A percentile compares a stretch with the other conserved stretches of the same genome.
phyloP scores from a whole-genome alignment of 306 rosid species.

The Morella rubra region DNA sequence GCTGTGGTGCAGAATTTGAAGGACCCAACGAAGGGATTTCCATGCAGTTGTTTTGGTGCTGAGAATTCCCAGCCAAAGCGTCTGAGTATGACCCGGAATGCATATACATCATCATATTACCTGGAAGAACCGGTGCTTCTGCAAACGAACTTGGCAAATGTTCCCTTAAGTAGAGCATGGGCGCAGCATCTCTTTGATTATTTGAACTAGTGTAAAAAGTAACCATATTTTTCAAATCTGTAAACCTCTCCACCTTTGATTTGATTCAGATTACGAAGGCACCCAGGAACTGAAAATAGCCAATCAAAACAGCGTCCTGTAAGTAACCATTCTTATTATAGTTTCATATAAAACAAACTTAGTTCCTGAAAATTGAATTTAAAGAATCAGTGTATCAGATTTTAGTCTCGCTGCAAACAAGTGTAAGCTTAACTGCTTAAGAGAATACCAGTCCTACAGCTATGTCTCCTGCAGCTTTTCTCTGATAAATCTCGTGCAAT shows the following conservation, averaged over 20 bases:
- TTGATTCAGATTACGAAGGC: constrained; percentile 16
- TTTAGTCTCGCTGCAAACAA: neutral
- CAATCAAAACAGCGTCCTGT: constrained; percentile 6
- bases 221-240: constrained; percentile 51
- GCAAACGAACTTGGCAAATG: constrained; percentile 50
- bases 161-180: constrained; percentile 56
- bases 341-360: neutral
- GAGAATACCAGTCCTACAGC: neutral
- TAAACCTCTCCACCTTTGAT: constrained; percentile 23
- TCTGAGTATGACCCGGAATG: constrained; percentile 48
- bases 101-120: constrained; percentile 60
- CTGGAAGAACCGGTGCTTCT: constrained; percentile 49
- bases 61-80: constrained; percentile 44
- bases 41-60: constrained; percentile 52
- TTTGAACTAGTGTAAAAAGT: constrained; percentile 48
- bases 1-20: constrained; percentile 47
- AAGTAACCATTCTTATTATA: neutral
- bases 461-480: neutral
- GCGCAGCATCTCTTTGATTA: constrained; percentile 47
- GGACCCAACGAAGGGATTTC: constrained; percentile 44
- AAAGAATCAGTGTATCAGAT: neutral
- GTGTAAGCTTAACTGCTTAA: neutral
- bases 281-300: constrained; percentile 12
- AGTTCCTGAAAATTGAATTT: neutral
- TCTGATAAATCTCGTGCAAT: constrained; percentile 14